A percentile compares a stretch with the other conserved stretches of the same genome.
Evolutionary conservation across 2,329 filamentous ascomycete genomes (phyloP).

Genomic region (Colletotrichum salicis): DNA sequence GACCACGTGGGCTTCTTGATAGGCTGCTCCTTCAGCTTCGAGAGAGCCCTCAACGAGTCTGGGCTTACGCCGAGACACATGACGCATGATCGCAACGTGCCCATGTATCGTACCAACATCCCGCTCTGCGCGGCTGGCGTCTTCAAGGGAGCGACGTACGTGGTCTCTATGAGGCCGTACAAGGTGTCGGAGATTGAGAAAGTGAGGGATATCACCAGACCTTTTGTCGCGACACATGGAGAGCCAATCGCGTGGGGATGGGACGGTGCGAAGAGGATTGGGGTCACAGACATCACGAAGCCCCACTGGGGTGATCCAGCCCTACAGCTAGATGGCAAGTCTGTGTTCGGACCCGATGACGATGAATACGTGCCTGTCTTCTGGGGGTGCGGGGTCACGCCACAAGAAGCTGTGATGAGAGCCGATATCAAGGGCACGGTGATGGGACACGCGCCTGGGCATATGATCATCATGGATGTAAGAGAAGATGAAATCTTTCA

Average conservation of each 20-base stretch:
- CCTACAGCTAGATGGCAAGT: slow-evolving; percentile 52
- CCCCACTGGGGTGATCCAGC: slow-evolving; percentile 68
- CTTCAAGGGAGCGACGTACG: slow-evolving; percentile 64
- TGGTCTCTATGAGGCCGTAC: slow-evolving; percentile 74
- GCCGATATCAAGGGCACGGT: slow-evolving; percentile 64
- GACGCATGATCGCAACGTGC: slow-evolving; percentile 59
- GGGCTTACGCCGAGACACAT: slow-evolving; percentile 64
- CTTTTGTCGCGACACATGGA: slow-evolving; percentile 68
- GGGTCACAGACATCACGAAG: slow-evolving; percentile 61
- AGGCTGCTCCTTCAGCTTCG: slow-evolving; percentile 73
- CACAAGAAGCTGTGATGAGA: slow-evolving; percentile 71
- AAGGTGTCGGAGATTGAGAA: slow-evolving; percentile 56
- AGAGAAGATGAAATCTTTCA: slow-evolving; percentile 51
- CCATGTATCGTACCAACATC: slow-evolving; percentile 70
- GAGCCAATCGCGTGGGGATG: slow-evolving; percentile 75
- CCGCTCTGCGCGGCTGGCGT: slow-evolving; percentile 67
- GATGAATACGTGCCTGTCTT: slow-evolving; percentile 64
- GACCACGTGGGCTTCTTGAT: slow-evolving; percentile 72
- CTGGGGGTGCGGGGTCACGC: slow-evolving; percentile 75
- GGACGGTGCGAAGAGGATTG: slow-evolving; percentile 62
- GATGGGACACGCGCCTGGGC: slow-evolving; percentile 70
- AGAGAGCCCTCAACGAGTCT: slow-evolving; percentile 62
- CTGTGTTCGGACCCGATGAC: slow-evolving; percentile 41
- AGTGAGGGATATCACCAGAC: slow-evolving; percentile 65
- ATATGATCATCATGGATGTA: slow-evolving; percentile 70